Conservation (phyloP, 2,329 filamentous ascomycete genomes). For the Clarireedia monteithiana region DNA sequence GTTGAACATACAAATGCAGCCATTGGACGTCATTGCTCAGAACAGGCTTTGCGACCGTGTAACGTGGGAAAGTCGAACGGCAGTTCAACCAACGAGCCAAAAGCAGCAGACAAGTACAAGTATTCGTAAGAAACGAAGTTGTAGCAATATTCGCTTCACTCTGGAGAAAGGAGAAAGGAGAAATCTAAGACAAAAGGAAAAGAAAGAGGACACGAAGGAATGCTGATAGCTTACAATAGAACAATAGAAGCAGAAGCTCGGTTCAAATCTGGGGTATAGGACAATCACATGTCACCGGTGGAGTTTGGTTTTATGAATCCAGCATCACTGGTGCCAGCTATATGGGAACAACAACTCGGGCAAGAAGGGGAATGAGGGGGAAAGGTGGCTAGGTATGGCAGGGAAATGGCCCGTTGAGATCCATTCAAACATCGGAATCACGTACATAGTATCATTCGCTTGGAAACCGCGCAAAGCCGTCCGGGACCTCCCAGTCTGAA, state of each 20-base stretch:
- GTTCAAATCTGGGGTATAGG: constrained; percentile 4
- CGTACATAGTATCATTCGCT: too few relatives aligned
- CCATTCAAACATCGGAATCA: too few relatives aligned
- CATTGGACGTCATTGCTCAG: constrained; percentile 29
- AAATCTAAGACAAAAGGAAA: neutral
- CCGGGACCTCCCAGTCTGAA: too few relatives aligned
- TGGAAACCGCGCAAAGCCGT: too few relatives aligned
- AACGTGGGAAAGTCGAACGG: neutral
- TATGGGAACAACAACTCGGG: too few relatives aligned
- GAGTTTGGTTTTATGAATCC: neutral
- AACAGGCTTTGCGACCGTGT: constrained; percentile 11
- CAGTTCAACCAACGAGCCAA: neutral
- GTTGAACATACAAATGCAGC: constrained; percentile 28
- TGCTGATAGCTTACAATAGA: neutral
- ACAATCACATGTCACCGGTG: constrained; percentile 9
- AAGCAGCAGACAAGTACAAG: neutral
- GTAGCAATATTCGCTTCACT: too few relatives aligned
- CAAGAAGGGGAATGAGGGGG: too few relatives aligned
- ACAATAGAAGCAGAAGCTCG: neutral
- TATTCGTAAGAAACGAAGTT: too few relatives aligned
- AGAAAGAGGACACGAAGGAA: neutral
- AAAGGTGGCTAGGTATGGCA: too few relatives aligned
- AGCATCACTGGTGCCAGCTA: neutral
- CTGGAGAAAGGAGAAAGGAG: neutral
- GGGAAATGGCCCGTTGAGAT: too few relatives aligned